A percentile compares a stretch with the other conserved stretches of the same genome.
Conservation (phyloP, 768 basidiomycete species). For the Neoboletus magnificus region DNA sequence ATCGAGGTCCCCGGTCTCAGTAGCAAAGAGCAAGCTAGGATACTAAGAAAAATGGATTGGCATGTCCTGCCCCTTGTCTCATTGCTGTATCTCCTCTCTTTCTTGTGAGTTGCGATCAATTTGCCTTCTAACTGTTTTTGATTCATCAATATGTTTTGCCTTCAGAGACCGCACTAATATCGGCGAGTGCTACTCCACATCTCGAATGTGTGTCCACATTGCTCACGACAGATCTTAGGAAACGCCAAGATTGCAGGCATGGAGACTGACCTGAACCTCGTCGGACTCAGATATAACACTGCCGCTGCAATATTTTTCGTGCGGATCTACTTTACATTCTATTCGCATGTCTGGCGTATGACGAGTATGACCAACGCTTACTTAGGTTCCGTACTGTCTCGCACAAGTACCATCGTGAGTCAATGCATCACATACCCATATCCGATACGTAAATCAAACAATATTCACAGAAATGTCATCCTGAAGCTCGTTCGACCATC, state of each 20-base stretch:
- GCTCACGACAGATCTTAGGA: constrained; percentile 23
- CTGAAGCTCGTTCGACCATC: constrained; percentile 35
- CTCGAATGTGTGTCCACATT: background rate
- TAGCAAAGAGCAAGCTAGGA: background rate
- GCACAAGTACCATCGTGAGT: constrained; percentile 40
- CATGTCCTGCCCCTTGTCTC: constrained; percentile 18
- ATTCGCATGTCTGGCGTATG: background rate
- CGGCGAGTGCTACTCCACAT: constrained; percentile 25
- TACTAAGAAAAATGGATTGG: constrained; percentile 22
- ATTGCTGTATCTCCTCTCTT: constrained; percentile 15
- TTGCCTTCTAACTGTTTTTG: background rate
- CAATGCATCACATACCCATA: background rate
- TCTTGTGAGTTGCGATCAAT: constrained; percentile 11
- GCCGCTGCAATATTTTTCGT: constrained; percentile 40
- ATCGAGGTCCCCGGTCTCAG: background rate
- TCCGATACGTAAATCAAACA: background rate
- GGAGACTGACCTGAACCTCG: constrained; percentile 36
- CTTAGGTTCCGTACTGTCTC: constrained; percentile 35
- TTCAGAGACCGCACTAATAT: constrained; percentile 44
- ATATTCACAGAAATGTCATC: constrained; percentile 31
- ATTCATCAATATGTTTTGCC: background rate
- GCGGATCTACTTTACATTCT: constrained; percentile 1
- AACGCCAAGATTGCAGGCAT: constrained; percentile 47
- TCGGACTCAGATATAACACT: constrained; percentile 36
- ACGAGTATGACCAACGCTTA: background rate